Percentiles rank a stretch among this genome's conserved stretches.
Conservation (phyloP, 768 basidiomycete genomes). For the Boletus edulis region DNA sequence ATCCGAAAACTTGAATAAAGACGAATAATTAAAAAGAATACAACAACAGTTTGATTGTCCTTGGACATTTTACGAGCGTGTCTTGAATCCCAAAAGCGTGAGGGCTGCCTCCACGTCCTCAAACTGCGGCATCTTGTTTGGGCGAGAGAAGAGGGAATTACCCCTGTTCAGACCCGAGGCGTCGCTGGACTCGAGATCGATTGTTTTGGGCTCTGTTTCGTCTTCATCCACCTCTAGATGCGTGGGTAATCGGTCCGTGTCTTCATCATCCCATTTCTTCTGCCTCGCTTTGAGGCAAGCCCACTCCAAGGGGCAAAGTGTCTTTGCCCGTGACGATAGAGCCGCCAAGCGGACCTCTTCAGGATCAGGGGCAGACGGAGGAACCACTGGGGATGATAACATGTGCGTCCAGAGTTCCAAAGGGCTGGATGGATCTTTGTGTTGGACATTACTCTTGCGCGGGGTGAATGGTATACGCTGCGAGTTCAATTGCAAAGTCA, state of each 20-base stretch:
- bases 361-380: slow-evolving; percentile 17
- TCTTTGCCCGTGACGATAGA: slow-evolving; percentile 35
- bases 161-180: slow-evolving; percentile 1
- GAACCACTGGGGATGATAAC: slow-evolving; percentile 25
- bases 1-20: slow-evolving; percentile 19
- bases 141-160: not conserved
- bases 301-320: slow-evolving; percentile 65
- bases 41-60: slow-evolving; percentile 4
- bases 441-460: slow-evolving; percentile 18
- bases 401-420: slow-evolving; percentile 31
- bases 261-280: slow-evolving; percentile 24
- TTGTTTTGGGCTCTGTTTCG: slow-evolving; percentile 14
- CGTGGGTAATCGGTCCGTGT: slow-evolving; percentile 10
- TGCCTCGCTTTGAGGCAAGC: slow-evolving; percentile 56
- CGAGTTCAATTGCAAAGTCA: slow-evolving; percentile 7
- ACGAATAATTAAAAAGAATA: slow-evolving; percentile 29
- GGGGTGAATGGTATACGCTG: slow-evolving; percentile 26
- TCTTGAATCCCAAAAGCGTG: slow-evolving; percentile 35
- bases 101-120: slow-evolving; percentile 38
- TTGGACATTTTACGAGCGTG: slow-evolving; percentile 6
- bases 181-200: slow-evolving; percentile 13
- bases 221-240: slow-evolving; percentile 12
- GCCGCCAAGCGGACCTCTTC: slow-evolving; percentile 27
- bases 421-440: slow-evolving; percentile 6
- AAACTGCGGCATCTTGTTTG: slow-evolving; percentile 13